Evolutionary conservation across 2,329 filamentous ascomycete species (phyloP), one percentile per base, ranked within the genome.

Genomic region (Aspergillus sp.): DNA sequence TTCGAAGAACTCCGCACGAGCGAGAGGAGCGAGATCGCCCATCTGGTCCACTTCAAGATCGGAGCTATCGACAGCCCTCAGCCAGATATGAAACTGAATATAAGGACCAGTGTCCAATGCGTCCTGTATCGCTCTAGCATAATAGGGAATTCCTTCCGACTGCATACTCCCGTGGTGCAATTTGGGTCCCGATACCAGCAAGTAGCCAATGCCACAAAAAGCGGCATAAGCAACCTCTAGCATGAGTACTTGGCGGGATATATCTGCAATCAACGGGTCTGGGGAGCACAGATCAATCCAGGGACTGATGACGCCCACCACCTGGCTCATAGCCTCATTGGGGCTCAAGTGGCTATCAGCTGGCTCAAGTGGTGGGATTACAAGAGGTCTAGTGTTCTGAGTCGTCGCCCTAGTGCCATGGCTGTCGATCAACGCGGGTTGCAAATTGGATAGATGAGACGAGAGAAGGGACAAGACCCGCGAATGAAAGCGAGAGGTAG

Each of bases 151-250:
- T 10, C 76, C 74, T 45, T 73, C 68, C 2, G 68, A 67, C 51
- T 70, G 61, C 42, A 66, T 54, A 38, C 74, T 75, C 48, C 77
- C 75, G 48, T 80, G 75, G 53, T 84, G 79, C 9, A 80, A 70
- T 53, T 79, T 78, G 3, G 93, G 93, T 0, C 89, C 89, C 1
- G 85, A 82, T 29, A 98, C 75, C 43, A 97, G 73, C 48, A 97
- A 76, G 66, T 86, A 94, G 47, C 83, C 82, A 42, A 93, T 79
- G 33, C 94, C 94, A 61, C 89, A 96, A 69, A 97, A 98, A 52
- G 88, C 90, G 53, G 94, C 93, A 69, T 96, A 98, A 42, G 88
- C 86, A 42, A 97, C 79, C 65, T 98, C 93, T 35, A 95, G 77
- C 63, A 89, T 89, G 52, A 98, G 74, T 5, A 94, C 86, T 69